These are phyloP conservation scores for Tetracladium setigerum DNA, from an alignment of 495 filamentous ascomycete genomes.

Conservation along the genomic window DNA sequence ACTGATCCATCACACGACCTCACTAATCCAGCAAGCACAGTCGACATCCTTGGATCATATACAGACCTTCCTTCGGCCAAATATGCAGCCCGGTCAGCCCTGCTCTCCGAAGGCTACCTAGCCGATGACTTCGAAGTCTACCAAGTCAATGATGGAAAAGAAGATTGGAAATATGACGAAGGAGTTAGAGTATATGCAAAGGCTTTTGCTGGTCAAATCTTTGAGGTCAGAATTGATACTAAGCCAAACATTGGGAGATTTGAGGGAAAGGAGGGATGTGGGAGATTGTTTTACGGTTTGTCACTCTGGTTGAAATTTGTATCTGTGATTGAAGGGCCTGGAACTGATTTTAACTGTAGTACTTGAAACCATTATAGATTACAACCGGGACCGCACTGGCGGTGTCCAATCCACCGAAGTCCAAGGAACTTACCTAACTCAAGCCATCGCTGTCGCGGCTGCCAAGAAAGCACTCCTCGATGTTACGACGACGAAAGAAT, in stretches of 20 bases:
- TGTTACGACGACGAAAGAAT: conserved; percentile 15
- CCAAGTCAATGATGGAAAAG: conserved; percentile 9
- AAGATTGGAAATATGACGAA: conserved; percentile 31
- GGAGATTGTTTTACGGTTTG: too few relatives aligned
- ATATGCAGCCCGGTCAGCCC: conserved; percentile 20
- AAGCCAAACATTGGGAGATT: conserved; percentile 28
- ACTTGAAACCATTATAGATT: conserved; percentile 32
- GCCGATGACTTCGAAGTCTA: conserved; percentile 30
- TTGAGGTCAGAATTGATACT: conserved; percentile 30
- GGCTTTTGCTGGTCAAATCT: conserved; percentile 25
- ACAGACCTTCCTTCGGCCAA: conserved; percentile 27
- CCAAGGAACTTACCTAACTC: conserved; percentile 28
- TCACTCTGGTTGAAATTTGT: too few relatives aligned
- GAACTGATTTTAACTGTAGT: conserved; percentile 14
- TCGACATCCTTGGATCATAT: conserved; percentile 33
- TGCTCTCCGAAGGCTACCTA: conserved; percentile 26
- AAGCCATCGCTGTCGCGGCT: conserved; percentile 23
- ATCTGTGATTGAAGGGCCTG: too few relatives aligned
- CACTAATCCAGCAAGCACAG: conserved; percentile 22
- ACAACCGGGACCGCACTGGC: conserved; percentile 27
- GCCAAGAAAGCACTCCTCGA: conserved; percentile 23
- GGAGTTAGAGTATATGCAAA: conserved; percentile 29
- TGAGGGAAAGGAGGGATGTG: conserved; percentile 11
- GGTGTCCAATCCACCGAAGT: conserved; percentile 29
- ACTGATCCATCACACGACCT: conserved; percentile 26